Conservation (phyloP, 805 yeast species). For the Candida ipomoeae region DNA sequence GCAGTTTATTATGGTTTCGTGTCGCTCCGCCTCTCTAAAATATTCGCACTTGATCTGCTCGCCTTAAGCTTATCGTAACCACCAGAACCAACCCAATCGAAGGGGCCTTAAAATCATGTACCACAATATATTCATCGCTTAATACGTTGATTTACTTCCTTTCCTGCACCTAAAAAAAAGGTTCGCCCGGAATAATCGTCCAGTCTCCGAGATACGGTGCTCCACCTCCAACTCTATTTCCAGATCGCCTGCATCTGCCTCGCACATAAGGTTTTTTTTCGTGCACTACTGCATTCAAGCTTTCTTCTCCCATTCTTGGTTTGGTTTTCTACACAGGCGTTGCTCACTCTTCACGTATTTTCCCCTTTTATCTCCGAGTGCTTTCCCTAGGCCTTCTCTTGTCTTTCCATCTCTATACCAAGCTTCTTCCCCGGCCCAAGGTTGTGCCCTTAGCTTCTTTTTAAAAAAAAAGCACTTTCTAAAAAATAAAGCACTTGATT, state of each 20-base stretch:
- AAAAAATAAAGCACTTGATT: too few relatives aligned
- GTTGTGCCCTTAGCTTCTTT: neutral
- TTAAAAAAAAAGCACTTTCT: neutral
- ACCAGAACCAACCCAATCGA: too few relatives aligned
- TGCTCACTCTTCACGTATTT: neutral
- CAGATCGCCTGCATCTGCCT: neutral
- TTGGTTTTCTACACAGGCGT: neutral
- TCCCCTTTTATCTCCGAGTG: too few relatives aligned
- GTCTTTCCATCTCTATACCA: neutral
- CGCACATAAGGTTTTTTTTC: neutral
- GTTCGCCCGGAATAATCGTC: too few relatives aligned
- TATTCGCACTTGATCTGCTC: neutral
- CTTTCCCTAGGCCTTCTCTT: neutral
- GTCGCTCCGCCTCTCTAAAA: neutral
- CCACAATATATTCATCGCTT: too few relatives aligned
- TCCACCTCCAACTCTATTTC: neutral
- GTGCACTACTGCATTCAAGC: neutral
- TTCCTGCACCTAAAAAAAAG: too few relatives aligned
- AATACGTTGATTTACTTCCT: too few relatives aligned
- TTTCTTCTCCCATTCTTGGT: neutral
- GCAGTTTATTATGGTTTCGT: neutral
- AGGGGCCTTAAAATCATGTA: too few relatives aligned
- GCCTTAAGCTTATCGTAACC: neutral
- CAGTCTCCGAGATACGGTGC: neutral
- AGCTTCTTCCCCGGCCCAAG: neutral